Evolutionary conservation across 768 basidiomycete genomes (phyloP), one percentile per base, ranked within the genome.

Genomic region (Rhizopogon vinicolor): DNA sequence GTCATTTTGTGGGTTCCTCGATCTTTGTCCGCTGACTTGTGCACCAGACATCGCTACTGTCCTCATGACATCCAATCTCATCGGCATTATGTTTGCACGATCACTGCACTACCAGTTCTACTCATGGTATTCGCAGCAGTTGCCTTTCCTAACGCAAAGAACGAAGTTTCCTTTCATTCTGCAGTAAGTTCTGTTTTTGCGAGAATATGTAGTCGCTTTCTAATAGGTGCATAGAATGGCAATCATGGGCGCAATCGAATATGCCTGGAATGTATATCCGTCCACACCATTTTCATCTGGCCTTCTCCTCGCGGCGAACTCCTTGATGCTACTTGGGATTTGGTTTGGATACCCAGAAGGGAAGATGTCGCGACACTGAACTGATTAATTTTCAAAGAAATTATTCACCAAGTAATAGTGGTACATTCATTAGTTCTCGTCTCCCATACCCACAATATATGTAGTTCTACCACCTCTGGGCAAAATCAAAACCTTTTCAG

Each of bases 51-150:
- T 89, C 50, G 80, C 85, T 18, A 89, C 89, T 1, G 78, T 93
- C 22, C 77, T 98, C 5, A 93, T 92, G 75, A 95, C 92, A 1
- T 89, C 89, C 14, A 98, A 98, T 65, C 68, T 98, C 40, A 86
- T 97, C 51, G 97, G 97, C 16, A 88, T 98, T 37, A 59, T 91
- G 7, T 97, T 91, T 67, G 92, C 97, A 19, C 84, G 97, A 18
- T 98, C 96, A 9, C 74, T 99, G 43, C 97, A 99, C 67, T 98
- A 98, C 67, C 97, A 99, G 62, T 99, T 99, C 71, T 97, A 97
- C 69, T 86, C 91, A 5, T 99, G 97, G 97, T 98, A 98, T 67
- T 91, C 88, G 9, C 87, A 91, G 54, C 92, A 95, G 63, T 68
- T 96, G 35, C 93, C 96, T 1, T 86, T 95, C 65, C 70, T 98